Percentiles rank a stretch among this genome's conserved stretches.
phyloP scores from a whole-genome alignment of 139 green algal genomes.

The Tetraselmis chui region DNA sequence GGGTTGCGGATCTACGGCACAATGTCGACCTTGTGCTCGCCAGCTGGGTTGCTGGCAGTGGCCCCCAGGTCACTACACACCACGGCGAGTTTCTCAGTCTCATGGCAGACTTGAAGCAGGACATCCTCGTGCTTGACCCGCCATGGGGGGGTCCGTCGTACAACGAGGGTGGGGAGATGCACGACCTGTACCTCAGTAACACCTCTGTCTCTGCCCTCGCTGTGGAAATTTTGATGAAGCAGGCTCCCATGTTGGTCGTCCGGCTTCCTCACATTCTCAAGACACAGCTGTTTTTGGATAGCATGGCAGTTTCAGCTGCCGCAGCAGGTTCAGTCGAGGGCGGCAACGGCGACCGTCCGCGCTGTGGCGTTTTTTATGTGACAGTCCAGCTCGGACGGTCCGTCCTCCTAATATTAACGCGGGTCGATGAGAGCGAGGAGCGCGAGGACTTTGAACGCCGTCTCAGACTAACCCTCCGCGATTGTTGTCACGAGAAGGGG shows the following conservation, averaged over 20 bases:
- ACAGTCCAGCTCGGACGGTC: not conserved
- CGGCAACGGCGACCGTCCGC: not conserved
- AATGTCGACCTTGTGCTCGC: not conserved
- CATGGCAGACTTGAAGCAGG: not conserved
- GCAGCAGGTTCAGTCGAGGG: not conserved
- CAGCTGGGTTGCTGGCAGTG: too few species aligned
- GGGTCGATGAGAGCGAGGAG: not conserved
- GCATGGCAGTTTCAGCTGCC: not conserved
- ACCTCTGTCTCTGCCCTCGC: not conserved
- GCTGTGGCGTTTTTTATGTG: not conserved
- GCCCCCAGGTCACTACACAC: not conserved
- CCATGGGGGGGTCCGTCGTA: constrained; percentile 22
- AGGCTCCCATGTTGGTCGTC: not conserved
- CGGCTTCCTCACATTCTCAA: not conserved
- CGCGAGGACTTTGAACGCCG: not conserved
- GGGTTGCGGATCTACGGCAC: constrained; percentile 9
- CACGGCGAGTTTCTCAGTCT: constrained; percentile 9
- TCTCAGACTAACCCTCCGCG: not conserved
- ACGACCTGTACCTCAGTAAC: not conserved
- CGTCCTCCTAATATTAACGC: not conserved
- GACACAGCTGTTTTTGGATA: not conserved
- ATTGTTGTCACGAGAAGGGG: not conserved
- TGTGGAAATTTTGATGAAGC: not conserved
- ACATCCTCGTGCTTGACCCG: constrained; percentile 21
- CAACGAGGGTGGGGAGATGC: not conserved